Base-by-base conservation (phyloP, 2,329 filamentous ascomycete genomes). In the Aspergillus sp. region DNA sequence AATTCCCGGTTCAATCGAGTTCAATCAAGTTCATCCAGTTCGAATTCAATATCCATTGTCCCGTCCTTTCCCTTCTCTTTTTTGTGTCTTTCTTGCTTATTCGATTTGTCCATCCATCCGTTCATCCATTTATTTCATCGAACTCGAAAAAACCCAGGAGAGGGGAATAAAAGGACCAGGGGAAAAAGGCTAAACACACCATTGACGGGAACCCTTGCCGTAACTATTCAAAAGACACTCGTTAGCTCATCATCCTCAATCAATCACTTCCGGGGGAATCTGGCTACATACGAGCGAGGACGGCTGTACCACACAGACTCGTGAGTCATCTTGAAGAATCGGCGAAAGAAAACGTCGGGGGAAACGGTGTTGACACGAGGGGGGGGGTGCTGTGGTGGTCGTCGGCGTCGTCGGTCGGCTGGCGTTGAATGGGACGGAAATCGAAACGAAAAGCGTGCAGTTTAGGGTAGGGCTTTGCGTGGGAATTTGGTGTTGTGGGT, bases 251-350 rank as follows among this genome's bases (percentile, higher is more conserved):
- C 14, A 27, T 5, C n/a, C 44, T 12, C 15, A 11, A 5, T 14
- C 43, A 15, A 15, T 23, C 52, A 37, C 47, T 41, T 35, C n/a
- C 27, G 50, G 35, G 12, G 9, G 31, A 43, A 45, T 15, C 27
- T 55, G 53, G 35, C 12, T 59, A 64, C 71, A 71, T 96, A 96
- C 80, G 81, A 91, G 82, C 93, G 90, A 77, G 95, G 95, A 81
- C 95, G 93, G 77, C 92, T 96, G 89, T 96, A 96, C 93, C 93
- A 99, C 84, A 98, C 92, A 78, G 90, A 92, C 86, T 98, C 93
- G 92, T 90, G 88, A 81, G 88, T 88, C 88, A 90, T 90, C 77
- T 76, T 88, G 81, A 81, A 79, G 71, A 67, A 66, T 64, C 66
- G 67, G 64, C 62, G 67, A 64, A 60, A 63, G 63, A 64, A 64